Evolutionary conservation across 495 filamentous ascomycete genomes (phyloP), one percentile per base, ranked within the genome.

Genomic region (Beverwykella pulmonaria): DNA sequence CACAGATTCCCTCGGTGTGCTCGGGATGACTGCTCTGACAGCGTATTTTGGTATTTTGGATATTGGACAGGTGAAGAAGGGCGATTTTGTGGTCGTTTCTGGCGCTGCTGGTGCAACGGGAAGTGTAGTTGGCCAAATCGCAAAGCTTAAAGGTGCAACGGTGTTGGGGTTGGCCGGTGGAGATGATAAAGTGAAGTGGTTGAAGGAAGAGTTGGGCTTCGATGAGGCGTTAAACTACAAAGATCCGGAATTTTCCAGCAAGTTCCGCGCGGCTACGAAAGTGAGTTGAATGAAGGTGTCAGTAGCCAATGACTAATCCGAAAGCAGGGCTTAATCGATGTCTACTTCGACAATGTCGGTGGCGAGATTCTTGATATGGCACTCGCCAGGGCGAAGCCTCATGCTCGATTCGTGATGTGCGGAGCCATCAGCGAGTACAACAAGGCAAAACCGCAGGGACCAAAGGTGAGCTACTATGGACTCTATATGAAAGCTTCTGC

Each of bases 31-130:
- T 0, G 87, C 84, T 4, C 62, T 90, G 58, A 88, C 88, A 1
- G 88, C 88, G 0, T 91, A 89, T 75, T 87, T 87, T 65, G 88
- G 88, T 30, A 80, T 90, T 71, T 65, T 82, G 34, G 78, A 86
- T 48, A 79, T 89, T 48, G 88, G 82, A 9, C 63, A 84, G 46
- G 82, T 86, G 10, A 79, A 83, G 50, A 61, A 76, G 0, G 85
- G 83, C 5, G 86, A 90, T 55, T 85, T 86, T 4, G 86, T 90
- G 7, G 87, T 90, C 14, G 83, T 90, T 0, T 87, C 85, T 22
- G 87, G 85, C 0, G 88, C 88, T 3, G 89, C 89, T 4, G 88
- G 88, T 10, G 88, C 88, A 0, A 90, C 87, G 9, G 89, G 88
- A 0, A 85, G 82, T 65, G 80, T 90, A 0, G 88, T 81, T 14